Percentiles rank a stretch among this genome's conserved stretches.
These are phyloP conservation scores for Stephania cephalantha DNA, from an alignment of 164 flowering plant species.

Conservation along the genomic window DNA sequence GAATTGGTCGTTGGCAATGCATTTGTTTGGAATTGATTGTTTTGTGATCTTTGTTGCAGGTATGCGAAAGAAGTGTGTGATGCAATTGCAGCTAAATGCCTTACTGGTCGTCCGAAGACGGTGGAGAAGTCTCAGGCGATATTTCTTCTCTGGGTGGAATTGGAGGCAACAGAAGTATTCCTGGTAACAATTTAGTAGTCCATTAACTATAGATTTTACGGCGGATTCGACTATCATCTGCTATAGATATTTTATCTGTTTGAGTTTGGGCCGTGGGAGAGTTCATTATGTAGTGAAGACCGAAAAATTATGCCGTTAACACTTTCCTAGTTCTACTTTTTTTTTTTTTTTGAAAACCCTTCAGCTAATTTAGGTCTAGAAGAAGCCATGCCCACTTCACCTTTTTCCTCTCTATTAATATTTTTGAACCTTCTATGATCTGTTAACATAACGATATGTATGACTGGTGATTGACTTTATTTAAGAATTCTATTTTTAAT, in stretches of 20 bases:
- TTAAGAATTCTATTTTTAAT: too few relatives aligned
- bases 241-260: background rate
- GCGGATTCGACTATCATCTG: background rate
- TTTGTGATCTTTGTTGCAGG: slow-evolving; percentile 25
- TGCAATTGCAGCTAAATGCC: slow-evolving; percentile 82
- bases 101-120: slow-evolving; percentile 91
- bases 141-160: slow-evolving; percentile 91
- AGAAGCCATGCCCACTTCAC: background rate
- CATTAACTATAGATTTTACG: background rate
- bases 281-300: background rate
- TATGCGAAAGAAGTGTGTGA: slow-evolving; percentile 90
- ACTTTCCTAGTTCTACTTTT: background rate
- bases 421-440: background rate
- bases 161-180: slow-evolving; percentile 87
- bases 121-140: slow-evolving; percentile 89
- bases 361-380: background rate
- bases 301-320: background rate
- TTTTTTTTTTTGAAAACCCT: background rate
- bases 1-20: background rate
- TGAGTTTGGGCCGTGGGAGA: background rate
- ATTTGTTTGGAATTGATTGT: background rate
- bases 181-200: slow-evolving; percentile 40
- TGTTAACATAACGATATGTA: background rate
- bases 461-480: too few relatives aligned
- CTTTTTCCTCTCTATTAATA: background rate